Evolutionary conservation across 2,329 filamentous ascomycete species (phyloP).

Genomic region (Fusarium sp.): DNA sequence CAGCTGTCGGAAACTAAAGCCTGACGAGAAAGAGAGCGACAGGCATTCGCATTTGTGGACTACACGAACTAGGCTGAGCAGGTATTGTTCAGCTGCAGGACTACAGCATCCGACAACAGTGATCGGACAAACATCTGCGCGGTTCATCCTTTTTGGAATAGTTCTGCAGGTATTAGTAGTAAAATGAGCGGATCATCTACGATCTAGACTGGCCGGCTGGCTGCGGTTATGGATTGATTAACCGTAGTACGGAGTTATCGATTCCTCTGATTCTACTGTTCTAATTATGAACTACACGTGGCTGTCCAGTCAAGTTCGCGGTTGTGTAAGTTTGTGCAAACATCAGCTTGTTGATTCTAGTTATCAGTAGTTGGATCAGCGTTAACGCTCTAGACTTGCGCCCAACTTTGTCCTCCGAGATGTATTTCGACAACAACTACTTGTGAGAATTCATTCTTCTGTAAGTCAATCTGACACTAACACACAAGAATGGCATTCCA

Average conservation of each 20-base stretch:
- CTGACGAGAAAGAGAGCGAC: neutral
- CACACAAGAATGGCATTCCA: fast-evolving
- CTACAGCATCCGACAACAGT: fast-evolving
- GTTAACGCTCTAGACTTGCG: fast-evolving
- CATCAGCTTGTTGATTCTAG: neutral
- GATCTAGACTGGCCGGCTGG: neutral
- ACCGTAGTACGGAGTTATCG: too few relatives aligned
- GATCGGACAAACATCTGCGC: neutral
- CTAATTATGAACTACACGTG: neutral
- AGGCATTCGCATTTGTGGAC: neutral
- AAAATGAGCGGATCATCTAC: neutral
- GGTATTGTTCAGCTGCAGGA: neutral
- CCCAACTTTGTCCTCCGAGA: fast-evolving
- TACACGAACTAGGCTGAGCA: neutral
- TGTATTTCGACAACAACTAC: neutral
- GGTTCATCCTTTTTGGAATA: neutral
- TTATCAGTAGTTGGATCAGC: too few relatives aligned
- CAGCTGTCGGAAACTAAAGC: neutral
- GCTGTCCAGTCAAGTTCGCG: neutral
- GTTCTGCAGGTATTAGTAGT: fast-evolving
- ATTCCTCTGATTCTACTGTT: neutral
- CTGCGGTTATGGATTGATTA: neutral
- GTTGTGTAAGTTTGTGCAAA: too few relatives aligned
- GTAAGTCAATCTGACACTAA: fast-evolving
- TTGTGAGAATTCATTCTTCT: fast-evolving